Percentiles rank a stretch among this genome's conserved stretches.
Conservation (phyloP, 257 asterid species). For the Salvia miltiorrhiza region DNA sequence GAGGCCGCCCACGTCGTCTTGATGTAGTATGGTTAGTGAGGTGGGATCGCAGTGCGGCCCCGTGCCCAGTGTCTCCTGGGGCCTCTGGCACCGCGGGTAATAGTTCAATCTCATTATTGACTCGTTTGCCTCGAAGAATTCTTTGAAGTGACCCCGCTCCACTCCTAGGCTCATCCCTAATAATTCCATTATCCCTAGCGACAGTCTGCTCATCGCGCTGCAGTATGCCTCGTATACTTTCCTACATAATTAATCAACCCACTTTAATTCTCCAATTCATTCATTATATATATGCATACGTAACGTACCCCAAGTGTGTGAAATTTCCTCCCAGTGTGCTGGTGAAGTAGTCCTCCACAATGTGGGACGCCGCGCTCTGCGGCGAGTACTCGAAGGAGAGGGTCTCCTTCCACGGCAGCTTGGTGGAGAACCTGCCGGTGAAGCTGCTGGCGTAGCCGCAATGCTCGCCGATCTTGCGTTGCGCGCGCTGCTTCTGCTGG, state of each 20-base stretch:
- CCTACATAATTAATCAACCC: too few relatives aligned
- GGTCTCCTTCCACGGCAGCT: constrained; percentile 96
- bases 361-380: constrained; percentile 24
- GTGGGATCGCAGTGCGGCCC: constrained; percentile 98
- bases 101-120: constrained; percentile 89
- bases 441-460: constrained; percentile 94
- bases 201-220: constrained; percentile 63
- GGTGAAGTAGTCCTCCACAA: constrained; percentile 57
- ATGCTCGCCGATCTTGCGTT: constrained; percentile 67
- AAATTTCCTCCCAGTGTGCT: constrained; percentile 51
- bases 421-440: constrained; percentile 79
- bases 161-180: constrained; percentile 80
- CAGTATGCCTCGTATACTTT: constrained; percentile 67
- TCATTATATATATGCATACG: too few relatives aligned
- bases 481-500: constrained; percentile 52
- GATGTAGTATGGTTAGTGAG: constrained; percentile 92
- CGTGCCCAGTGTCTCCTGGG: constrained; percentile 74
- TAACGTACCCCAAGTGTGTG: constrained; percentile 47
- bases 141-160: constrained; percentile 35
- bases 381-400: constrained; percentile 69
- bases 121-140: constrained; percentile 64
- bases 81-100: constrained; percentile 82
- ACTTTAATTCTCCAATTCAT: too few relatives aligned
- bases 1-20: constrained; percentile 79
- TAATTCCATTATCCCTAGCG: constrained; percentile 83